phyloP scores from a whole-genome alignment of 768 basidiomycete genomes.

The Dioszegia aurantiaca region DNA sequence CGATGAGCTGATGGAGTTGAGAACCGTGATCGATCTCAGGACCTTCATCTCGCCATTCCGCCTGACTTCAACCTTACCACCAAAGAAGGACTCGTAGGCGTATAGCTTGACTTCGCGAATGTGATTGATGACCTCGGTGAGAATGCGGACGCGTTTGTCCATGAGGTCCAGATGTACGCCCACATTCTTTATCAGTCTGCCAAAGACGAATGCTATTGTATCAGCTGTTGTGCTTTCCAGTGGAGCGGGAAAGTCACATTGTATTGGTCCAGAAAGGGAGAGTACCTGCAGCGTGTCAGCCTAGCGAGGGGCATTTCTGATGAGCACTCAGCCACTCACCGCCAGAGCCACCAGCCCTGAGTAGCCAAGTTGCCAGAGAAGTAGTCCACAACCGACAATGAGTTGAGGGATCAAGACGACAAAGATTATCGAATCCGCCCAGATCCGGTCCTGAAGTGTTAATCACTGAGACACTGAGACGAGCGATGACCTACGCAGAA shows the following conservation, averaged over 20 bases:
- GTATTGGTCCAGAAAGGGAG: conserved; percentile 62
- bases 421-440: conserved; percentile 54
- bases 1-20: conserved; percentile 5
- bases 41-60: conserved; percentile 30
- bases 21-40: conserved; percentile 24
- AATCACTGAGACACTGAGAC: not conserved
- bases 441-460: conserved; percentile 18
- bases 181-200: conserved; percentile 38
- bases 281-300: conserved; percentile 45
- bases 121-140: conserved; percentile 60
- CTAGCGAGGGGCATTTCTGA: too few relatives aligned
- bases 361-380: conserved; percentile 66
- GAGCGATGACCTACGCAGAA: conserved; percentile 55
- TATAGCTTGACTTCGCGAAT: conserved; percentile 65
- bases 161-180: conserved; percentile 58
- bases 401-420: conserved; percentile 62
- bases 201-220: conserved; percentile 54
- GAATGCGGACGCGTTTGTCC: conserved; percentile 56
- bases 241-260: conserved; percentile 52
- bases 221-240: not conserved
- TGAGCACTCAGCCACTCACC: conserved; percentile 16
- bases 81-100: conserved; percentile 57
- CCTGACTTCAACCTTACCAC: conserved; percentile 19
- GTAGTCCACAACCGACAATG: conserved; percentile 61
- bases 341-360: conserved; percentile 62